These are phyloP conservation scores for Microbotryum intermedium DNA, from an alignment of 1,284 basidiomycete genomes.

Conservation along the genomic window DNA sequence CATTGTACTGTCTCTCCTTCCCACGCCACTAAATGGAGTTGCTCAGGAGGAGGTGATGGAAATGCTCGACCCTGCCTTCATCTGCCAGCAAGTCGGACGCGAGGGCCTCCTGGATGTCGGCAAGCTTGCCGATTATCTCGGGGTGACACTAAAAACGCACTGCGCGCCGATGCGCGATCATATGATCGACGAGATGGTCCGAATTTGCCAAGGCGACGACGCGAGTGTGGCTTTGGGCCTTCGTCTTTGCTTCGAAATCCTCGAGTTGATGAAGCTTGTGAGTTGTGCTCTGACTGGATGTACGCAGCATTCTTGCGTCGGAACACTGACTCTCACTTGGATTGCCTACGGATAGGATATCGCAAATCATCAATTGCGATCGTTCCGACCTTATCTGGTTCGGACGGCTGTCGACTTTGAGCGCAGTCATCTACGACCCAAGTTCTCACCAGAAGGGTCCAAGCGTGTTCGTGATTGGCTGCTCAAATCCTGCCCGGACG, in stretches of 20 bases:
- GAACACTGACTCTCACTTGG: constrained; percentile 2
- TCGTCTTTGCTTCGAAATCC: constrained; percentile 76
- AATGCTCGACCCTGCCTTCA: constrained; percentile 51
- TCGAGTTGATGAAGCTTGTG: constrained; percentile 91
- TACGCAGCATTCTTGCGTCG: no score
- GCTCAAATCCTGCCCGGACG: not conserved
- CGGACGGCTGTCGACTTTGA: constrained; percentile 74
- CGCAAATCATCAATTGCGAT: constrained; percentile 86
- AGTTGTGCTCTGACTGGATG: constrained; percentile 37
- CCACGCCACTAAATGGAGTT: constrained; percentile 40
- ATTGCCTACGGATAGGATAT: constrained; percentile 57
- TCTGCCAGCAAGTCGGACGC: constrained; percentile 69
- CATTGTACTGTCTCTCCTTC: constrained; percentile 72
- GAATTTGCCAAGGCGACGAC: constrained; percentile 46
- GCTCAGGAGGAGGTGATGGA: constrained; percentile 39
- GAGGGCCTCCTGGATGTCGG: constrained; percentile 64
- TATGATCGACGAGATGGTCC: constrained; percentile 74
- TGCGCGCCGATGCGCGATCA: constrained; percentile 87
- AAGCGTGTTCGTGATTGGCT: constrained; percentile 8
- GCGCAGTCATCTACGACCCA: constrained; percentile 48
- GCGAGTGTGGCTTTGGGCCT: constrained; percentile 65
- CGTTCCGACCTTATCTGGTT: constrained; percentile 73
- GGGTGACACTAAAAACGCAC: constrained; percentile 73
- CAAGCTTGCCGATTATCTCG: constrained; percentile 69
- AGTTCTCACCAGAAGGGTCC: constrained; percentile 30